A percentile compares a stretch with the other conserved stretches of the same genome.
Evolutionary conservation across 2,329 filamentous ascomycete species (phyloP).

Genomic region (Lasiodiplodia hormozganensis): DNA sequence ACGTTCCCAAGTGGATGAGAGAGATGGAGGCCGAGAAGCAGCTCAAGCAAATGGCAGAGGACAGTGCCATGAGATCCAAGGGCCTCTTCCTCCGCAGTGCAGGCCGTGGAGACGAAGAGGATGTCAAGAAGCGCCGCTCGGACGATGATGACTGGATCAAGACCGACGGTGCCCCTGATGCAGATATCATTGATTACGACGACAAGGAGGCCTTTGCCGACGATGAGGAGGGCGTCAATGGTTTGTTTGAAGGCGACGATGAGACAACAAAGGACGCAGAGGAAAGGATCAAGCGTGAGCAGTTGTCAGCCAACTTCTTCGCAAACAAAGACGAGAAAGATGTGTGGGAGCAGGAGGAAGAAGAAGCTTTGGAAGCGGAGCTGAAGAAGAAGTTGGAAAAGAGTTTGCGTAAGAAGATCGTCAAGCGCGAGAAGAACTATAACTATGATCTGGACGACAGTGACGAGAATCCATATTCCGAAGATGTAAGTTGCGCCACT

Average conservation of each 20-base stretch:
- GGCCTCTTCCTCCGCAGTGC: conserved; percentile 29
- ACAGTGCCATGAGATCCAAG: conserved; percentile 32
- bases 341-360: conserved; percentile 70
- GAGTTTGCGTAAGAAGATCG: conserved; percentile 77
- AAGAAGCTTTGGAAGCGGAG: conserved; percentile 72
- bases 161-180: conserved; percentile 61
- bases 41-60: conserved; percentile 33
- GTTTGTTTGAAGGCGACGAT: conserved; percentile 50
- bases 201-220: conserved; percentile 78
- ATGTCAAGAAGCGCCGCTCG: conserved; percentile 45
- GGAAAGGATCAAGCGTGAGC: conserved; percentile 73
- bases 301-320: conserved; percentile 87
- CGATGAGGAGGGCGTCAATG: conserved; percentile 70
- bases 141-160: conserved; percentile 50
- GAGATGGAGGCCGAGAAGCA: conserved; percentile 60
- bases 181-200: conserved; percentile 71
- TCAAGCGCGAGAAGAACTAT: conserved; percentile 83
- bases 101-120: conserved; percentile 44
- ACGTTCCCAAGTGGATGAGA: conserved; percentile 61
- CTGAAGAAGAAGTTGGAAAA: conserved; percentile 76
- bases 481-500: conserved; percentile 30
- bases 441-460: conserved; percentile 78
- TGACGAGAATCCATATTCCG: conserved; percentile 56
- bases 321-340: conserved; percentile 62
- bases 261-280: conserved; percentile 69